These are phyloP conservation scores for Cnidoscolus chayamansa DNA, from an alignment of 441 rosid species.

Conservation along the genomic window DNA sequence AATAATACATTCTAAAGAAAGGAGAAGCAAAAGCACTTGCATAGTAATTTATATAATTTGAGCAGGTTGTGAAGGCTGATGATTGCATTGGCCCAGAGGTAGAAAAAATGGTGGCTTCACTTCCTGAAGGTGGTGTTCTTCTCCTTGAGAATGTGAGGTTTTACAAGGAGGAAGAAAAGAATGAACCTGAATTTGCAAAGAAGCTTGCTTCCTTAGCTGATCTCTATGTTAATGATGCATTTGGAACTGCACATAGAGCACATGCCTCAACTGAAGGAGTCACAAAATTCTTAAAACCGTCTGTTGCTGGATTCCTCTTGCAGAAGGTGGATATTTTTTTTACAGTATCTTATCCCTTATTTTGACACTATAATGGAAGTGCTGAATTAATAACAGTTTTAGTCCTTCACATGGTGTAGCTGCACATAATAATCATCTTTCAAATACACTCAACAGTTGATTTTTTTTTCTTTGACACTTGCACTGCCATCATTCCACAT, in stretches of 20 bases:
- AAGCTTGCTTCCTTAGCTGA: conserved; percentile 89
- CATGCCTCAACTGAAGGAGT: conserved; percentile 97
- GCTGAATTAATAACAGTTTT: not conserved
- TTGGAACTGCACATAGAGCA: conserved; percentile 95
- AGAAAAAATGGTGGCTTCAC: conserved; percentile 69
- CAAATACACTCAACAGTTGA: no score
- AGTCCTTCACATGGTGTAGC: not conserved
- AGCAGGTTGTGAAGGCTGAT: conserved; percentile 76
- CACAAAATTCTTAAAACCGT: conserved; percentile 81
- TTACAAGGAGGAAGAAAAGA: conserved; percentile 95
- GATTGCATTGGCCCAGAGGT: conserved; percentile 92
- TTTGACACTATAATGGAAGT: not conserved
- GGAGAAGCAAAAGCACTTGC: no score
- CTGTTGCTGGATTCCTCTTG: conserved; percentile 91
- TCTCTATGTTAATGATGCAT: conserved; percentile 86
- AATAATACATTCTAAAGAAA: not conserved
- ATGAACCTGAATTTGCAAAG: conserved; percentile 90
- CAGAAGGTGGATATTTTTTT: conserved; percentile 58
- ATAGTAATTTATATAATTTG: conserved; percentile 5
- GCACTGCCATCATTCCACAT: not conserved
- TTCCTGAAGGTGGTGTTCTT: conserved; percentile 80
- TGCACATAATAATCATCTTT: not conserved
- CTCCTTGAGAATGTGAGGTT: conserved; percentile 93
- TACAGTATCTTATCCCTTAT: not conserved
- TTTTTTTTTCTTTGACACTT: no score